Evolutionary conservation across 176 grass and related monocot species (phyloP), one percentile per base, ranked within the genome.

Genomic region (Eragrostis nindensis): DNA sequence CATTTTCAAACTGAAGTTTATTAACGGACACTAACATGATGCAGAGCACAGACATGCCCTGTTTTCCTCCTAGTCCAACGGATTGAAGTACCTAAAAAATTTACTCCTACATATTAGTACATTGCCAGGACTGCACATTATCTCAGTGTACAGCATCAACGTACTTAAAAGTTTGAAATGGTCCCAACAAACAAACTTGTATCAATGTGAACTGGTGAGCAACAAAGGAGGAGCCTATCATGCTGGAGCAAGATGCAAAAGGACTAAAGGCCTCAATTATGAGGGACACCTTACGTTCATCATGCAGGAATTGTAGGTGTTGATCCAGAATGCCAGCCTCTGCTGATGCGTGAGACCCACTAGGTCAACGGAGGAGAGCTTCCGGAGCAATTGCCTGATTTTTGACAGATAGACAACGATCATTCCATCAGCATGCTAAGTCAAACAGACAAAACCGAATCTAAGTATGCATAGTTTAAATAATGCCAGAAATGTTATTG

Each of bases 271-370:
- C 6, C 47, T 67, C 77, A 86, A 64, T 74, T 78, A 82, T 61
- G 36, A 63, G 82, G n/a, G 83, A 81, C 71, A 66, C 75, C 94
- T 88, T 92, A 92, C 91, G 75, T 90, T 94, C 94, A 94, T 92
- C 84, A 94, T 97, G 89, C 94, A 92, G 52, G 85, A 86, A 75
- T 90, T 90, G 79, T 92, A 97, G 82, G 86, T 90, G 84, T 94
- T 97, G 80, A 94, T 94, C 91, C 91, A 97, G 77, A 93, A 97
- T 46, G 90, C 94, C 60, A 97, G 57, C 71, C 80, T 91, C 74
- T 91, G 91, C 70, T 90, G 89, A 79, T 94, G 89, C 25, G 86
- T 87, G 65, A 97, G 84, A 41, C 71, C 61, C 47, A 76, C 76
- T 76, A 89, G 82, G 52, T 94, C 82, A 83, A 87, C 89, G 42